Base-by-base conservation (phyloP, 805 yeast species). In the Wickerhamiella parazyma region DNA sequence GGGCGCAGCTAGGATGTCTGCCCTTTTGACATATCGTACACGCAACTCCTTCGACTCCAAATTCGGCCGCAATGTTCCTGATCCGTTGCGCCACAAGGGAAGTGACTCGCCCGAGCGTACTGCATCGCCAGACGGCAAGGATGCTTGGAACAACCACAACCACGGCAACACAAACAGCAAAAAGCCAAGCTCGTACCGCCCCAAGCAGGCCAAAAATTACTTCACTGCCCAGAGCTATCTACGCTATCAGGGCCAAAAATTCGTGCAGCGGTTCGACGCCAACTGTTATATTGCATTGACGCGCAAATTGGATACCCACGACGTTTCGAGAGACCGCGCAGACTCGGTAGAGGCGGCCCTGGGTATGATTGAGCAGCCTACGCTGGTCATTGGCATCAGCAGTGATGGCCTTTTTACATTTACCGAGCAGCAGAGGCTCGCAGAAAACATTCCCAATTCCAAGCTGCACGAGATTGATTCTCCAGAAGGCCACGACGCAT, bases 401-500 rank as follows among this genome's bases (percentile, higher is more conserved):
- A 81, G 94, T 1, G 98, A 91, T 61, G 97, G 95, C 0, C 66
- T 91, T 21, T 91, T 91, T 64, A 89, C 97, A 0, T 76, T 80
- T 53, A 73, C 87, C 17, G 98, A 91, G 63, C 98, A 91, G 62
- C 83, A 83, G 55, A 73, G 78, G 41, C 69, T 91, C 38, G 93
- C 93, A 1, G 72, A 75, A 33, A 66, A 76, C 55, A 72, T 91
- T 47, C 87, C 86, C 6, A 70, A 80, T 52, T 70, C 93, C 1
- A 59, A 53, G 6, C 66, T 91, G 50, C 76, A 78, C 51, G 75
- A 76, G 54, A 78, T 91, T 35, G 75, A 81, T 49, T 86, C 96
- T 1, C 91, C 89, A 10, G 98, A 91, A 54, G 98, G 98, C 14
- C 98, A 91, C 57, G 98, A 91, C 65, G 98, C 97, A 2, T 91